Conservation (phyloP, 2,329 filamentous ascomycete genomes). For the Fusarium piperis region DNA sequence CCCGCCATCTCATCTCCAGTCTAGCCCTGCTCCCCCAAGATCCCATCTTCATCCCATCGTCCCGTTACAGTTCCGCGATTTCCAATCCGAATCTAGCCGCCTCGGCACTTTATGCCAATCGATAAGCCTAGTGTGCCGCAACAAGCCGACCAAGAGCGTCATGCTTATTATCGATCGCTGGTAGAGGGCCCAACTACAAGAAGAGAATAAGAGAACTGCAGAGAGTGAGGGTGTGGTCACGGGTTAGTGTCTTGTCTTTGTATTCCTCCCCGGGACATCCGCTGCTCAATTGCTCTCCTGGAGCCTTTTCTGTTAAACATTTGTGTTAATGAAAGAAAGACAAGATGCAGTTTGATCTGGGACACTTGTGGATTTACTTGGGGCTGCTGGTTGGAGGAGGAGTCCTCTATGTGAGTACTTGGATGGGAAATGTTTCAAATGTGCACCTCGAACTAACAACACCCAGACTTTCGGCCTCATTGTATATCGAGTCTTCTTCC, state of each 20-base stretch:
- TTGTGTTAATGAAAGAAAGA: constrained; percentile 6
- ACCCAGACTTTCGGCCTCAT: constrained; percentile 53
- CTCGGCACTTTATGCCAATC: constrained; percentile 26
- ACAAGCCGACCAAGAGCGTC: constrained; percentile 41
- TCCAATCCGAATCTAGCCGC: constrained; percentile 46
- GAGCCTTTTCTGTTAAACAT: background rate
- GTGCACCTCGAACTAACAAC: background rate
- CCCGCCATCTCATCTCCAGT: constrained; percentile 20
- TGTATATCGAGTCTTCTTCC: constrained; percentile 69
- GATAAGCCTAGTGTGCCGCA: constrained; percentile 42
- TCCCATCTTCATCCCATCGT: constrained; percentile 24
- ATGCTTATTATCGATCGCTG: constrained; percentile 16
- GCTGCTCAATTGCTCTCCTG: background rate
- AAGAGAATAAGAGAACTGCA: constrained; percentile 18
- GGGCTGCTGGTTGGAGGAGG: constrained; percentile 49
- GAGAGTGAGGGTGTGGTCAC: constrained; percentile 26
- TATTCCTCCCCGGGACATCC: constrained; percentile 12
- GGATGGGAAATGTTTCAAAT: background rate
- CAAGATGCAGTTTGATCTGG: constrained; percentile 43
- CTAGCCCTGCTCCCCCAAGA: constrained; percentile 18
- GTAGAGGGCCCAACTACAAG: constrained; percentile 10
- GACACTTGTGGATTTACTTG: constrained; percentile 54
- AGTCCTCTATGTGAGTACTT: constrained; percentile 54
- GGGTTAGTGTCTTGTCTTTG: constrained; percentile 13
- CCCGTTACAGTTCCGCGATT: constrained; percentile 41